Evolutionary conservation across 495 filamentous ascomycete genomes (phyloP), one percentile per base, ranked within the genome.

Genomic region (Penicillium canescens): DNA sequence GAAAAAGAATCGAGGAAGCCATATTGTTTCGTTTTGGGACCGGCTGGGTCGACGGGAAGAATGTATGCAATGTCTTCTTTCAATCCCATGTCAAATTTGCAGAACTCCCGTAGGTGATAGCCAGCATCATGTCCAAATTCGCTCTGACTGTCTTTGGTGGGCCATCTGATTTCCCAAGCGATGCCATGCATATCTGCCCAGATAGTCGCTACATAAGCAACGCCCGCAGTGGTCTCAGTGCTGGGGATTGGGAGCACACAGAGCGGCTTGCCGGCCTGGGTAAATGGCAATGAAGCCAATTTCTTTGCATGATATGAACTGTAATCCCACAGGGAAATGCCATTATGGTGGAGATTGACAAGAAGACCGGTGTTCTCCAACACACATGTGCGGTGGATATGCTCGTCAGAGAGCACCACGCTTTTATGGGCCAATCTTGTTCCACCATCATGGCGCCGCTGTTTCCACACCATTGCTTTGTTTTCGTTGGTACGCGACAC

Each of bases 1-100:
- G 91, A 89, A 65, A 96, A 96, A 0, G 87, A 82, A 63, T 96
- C 92, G 42, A 96, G 79, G 52, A 91, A 96, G 5, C 86, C 89
- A n/a, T 89, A 89, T 20, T 84, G 79, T 21, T 85, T 74, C 11
- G 84, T 78, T 41, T 82, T 76, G 11, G 87, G 82, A 21, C 93
- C 92, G 9, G 92, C 92, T 11, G 92, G 91, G 66, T 98, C 93
- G 41, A 96, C 91, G 2, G 93, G 91, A 7, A 96, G 73, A 4
- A 96, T 86, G 60, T 93, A 94, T 11, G 85, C 81, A 16, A 96
- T 70, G 51, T 92, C 88, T 50, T 91, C 88, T 8, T 84, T 77
- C 26, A 86, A 70, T 1, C 86, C 84, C 11, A 96, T 77, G 35
- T 84, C 73, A 70, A 96, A 95, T 11, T 67, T 75, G 64, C 85